Conservation (phyloP, 371 early-diverging fungal species). For the Saksenaea oblongispora region DNA sequence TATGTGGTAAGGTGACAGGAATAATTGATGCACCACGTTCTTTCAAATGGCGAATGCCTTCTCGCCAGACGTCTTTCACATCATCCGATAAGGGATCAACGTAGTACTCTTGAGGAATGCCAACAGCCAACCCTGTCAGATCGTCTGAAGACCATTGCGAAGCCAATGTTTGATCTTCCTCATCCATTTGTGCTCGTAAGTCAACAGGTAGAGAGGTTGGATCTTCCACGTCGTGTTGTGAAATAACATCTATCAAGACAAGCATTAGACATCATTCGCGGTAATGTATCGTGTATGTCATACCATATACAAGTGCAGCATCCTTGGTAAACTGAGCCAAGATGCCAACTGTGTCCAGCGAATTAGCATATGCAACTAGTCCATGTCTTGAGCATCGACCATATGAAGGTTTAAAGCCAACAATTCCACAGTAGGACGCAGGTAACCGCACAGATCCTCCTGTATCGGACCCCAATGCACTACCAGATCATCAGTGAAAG, state of each 20-base stretch:
- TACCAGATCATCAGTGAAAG: conserved; percentile 11
- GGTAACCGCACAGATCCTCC: conserved; percentile 95
- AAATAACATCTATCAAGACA: conserved; percentile 49
- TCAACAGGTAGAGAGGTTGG: conserved; percentile 53
- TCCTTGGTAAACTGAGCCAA: conserved; percentile 64
- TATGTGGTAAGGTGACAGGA: conserved; percentile 73
- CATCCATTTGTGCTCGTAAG: conserved; percentile 25
- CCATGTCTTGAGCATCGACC: conserved; percentile 89
- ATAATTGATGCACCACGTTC: conserved; percentile 70
- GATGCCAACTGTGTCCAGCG: conserved; percentile 89
- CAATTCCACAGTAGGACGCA: conserved; percentile 91
- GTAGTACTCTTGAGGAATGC: conserved; percentile 81
- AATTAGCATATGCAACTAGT: conserved; percentile 84
- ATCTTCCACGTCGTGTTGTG: conserved; percentile 60
- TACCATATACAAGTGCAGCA: conserved; percentile 58
- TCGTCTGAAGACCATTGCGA: conserved; percentile 27
- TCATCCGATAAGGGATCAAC: conserved; percentile 66
- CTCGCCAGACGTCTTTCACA: conserved; percentile 62
- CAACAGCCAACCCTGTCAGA: conserved; percentile 65
- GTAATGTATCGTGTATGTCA: background rate
- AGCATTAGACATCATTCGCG: background rate
- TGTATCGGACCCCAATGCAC: conserved; percentile 91
- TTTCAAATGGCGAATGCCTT: conserved; percentile 56
- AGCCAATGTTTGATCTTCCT: conserved; percentile 22
- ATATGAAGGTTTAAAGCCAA: conserved; percentile 93